A percentile compares a stretch with the other conserved stretches of the same genome.
These are phyloP conservation scores for Teunomyces lycoperdinae DNA, from an alignment of 805 yeast species.

Conservation along the genomic window DNA sequence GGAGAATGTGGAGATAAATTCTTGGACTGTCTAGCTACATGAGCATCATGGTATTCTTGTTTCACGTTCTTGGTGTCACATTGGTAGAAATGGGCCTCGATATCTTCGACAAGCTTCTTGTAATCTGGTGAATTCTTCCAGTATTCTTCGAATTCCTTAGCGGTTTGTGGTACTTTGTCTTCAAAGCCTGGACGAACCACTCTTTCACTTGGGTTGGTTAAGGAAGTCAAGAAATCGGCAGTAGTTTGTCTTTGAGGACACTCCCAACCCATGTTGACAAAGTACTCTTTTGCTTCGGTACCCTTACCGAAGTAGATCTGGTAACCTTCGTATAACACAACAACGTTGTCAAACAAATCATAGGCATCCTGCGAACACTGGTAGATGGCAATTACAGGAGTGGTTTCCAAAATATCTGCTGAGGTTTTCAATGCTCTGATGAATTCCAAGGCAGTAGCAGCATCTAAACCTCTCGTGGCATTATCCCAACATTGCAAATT, in stretches of 20 bases:
- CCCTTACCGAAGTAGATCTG: slow-evolving; percentile 54
- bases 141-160: slow-evolving; percentile 16
- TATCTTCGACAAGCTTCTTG: slow-evolving; percentile 13
- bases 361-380: slow-evolving; percentile 59
- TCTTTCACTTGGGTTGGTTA: slow-evolving; percentile 55
- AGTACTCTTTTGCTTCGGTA: slow-evolving; percentile 45
- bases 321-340: slow-evolving; percentile 55
- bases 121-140: slow-evolving; percentile 50
- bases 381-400: slow-evolving; percentile 60
- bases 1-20: slow-evolving; percentile 43
- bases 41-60: slow-evolving; percentile 21
- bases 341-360: slow-evolving; percentile 60
- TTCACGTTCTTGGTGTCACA: slow-evolving; percentile 12
- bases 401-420: slow-evolving; percentile 49
- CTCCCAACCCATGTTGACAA: slow-evolving; percentile 52
- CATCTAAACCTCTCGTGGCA: slow-evolving; percentile 82
- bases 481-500: slow-evolving; percentile 73
- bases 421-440: slow-evolving; percentile 61
- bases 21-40: slow-evolving; percentile 19
- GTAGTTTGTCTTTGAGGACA: slow-evolving; percentile 59
- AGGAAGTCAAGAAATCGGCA: slow-evolving; percentile 55
- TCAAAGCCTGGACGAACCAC: slow-evolving; percentile 42
- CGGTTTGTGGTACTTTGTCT: slow-evolving; percentile 42
- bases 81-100: slow-evolving; percentile 10
- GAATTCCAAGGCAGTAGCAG: slow-evolving; percentile 79